Percentiles rank a stretch among this genome's conserved stretches.
Conservation (phyloP, 495 filamentous ascomycete genomes). For the Xylaria castorea region DNA sequence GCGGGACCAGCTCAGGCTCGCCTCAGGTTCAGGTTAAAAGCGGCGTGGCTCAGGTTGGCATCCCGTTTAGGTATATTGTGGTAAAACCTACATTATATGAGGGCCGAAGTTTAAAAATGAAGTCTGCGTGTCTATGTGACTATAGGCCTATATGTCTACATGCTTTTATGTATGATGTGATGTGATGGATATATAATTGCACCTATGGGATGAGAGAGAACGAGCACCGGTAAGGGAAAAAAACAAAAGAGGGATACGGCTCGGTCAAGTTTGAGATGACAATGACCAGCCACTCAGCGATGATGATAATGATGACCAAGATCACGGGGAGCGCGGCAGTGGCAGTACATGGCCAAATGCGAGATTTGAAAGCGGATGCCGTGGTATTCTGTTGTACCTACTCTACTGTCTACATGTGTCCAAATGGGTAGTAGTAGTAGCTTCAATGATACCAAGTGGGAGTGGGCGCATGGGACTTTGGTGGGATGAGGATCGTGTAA, state of each 20-base stretch:
- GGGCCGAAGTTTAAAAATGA: not conserved
- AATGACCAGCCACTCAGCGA: conserved; percentile 4
- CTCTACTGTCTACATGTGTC: too few relatives aligned
- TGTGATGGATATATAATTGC: too few relatives aligned
- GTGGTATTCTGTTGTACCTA: not conserved
- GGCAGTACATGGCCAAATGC: too few relatives aligned
- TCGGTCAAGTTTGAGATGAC: not conserved
- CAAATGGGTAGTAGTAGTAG: too few relatives aligned
- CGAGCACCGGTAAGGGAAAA: too few relatives aligned
- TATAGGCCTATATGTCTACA: too few relatives aligned
- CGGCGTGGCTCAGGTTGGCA: not conserved
- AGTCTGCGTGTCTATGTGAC: not conserved
- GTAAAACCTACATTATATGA: too few relatives aligned
- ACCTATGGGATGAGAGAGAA: not conserved
- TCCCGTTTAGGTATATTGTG: not conserved
- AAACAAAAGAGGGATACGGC: not conserved
- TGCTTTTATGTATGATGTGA: too few relatives aligned
- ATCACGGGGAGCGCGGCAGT: conserved; percentile 15
- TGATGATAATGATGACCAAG: conserved; percentile 11
- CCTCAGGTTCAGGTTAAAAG: too few relatives aligned
- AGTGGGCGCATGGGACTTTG: too few relatives aligned
- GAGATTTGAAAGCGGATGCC: not conserved
- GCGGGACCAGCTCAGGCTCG: too few relatives aligned
- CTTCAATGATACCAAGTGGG: too few relatives aligned
- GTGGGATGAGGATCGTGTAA: not conserved